Evolutionary conservation across 306 rosid genomes (phyloP).

Genomic region (Fagus crenata): DNA sequence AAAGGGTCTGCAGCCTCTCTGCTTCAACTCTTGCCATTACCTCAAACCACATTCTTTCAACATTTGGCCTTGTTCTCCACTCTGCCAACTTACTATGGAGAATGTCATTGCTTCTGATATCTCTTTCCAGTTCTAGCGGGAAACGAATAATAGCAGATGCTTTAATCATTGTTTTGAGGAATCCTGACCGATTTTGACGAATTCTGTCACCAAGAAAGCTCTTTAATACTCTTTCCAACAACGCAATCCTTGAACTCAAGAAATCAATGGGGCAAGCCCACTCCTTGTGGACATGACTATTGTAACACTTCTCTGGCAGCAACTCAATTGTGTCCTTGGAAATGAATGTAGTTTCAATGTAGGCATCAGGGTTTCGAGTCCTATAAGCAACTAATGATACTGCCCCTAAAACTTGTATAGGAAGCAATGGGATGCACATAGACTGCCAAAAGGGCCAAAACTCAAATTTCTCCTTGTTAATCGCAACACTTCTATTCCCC

Average conservation of each 20-base stretch:
- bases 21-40: conserved; percentile 59
- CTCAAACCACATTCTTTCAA: conserved; percentile 65
- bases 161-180: conserved; percentile 63
- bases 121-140: conserved; percentile 67
- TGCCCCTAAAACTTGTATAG: conserved; percentile 61
- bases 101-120: conserved; percentile 32
- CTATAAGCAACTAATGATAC: conserved; percentile 63
- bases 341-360: conserved; percentile 42
- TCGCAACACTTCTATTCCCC: conserved; percentile 41
- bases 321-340: conserved; percentile 69
- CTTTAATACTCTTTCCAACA: conserved; percentile 59
- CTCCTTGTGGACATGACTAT: conserved; percentile 35
- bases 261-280: conserved; percentile 58
- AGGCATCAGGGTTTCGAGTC: conserved; percentile 51
- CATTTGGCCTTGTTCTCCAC: conserved; percentile 74
- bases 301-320: conserved; percentile 78
- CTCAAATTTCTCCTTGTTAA: conserved; percentile 34
- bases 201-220: conserved; percentile 51
- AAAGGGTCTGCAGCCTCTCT: conserved; percentile 51
- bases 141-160: conserved; percentile 58
- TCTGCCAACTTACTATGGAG: conserved; percentile 35
- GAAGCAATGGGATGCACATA: conserved; percentile 59
- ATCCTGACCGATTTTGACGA: conserved; percentile 42
- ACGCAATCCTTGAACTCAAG: conserved; percentile 45
- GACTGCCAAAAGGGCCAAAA: conserved; percentile 58